Conservation (phyloP, 2,329 filamentous ascomycete species). For the Neonectria ditissima region DNA sequence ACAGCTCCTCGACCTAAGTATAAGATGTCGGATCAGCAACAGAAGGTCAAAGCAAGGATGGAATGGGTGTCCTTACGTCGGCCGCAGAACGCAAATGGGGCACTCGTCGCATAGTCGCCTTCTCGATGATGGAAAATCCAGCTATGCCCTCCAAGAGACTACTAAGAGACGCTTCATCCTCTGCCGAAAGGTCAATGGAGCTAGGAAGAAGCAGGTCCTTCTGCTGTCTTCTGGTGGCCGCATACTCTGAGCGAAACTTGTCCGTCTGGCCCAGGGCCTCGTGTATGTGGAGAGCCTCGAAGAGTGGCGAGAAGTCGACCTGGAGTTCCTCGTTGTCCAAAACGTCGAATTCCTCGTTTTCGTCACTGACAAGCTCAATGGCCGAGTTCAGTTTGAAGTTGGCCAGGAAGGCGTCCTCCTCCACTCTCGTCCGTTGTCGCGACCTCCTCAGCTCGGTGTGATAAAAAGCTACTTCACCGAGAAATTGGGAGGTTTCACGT, state of each 20-base stretch:
- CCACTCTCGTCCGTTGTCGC: conserved; percentile 84
- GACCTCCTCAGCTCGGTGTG: conserved; percentile 90
- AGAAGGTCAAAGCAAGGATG: not conserved
- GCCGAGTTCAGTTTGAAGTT: conserved; percentile 95
- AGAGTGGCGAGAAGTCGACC: conserved; percentile 93
- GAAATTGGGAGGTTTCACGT: conserved; percentile 93
- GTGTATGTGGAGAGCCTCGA: conserved; percentile 96
- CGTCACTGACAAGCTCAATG: conserved; percentile 94
- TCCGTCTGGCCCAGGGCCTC: conserved; percentile 93
- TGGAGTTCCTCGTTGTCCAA: conserved; percentile 95
- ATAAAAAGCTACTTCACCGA: conserved; percentile 96
- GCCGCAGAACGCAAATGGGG: conserved; percentile 84
- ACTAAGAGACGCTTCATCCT: conserved; percentile 88
- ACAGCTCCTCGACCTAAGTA: conserved; percentile 88
- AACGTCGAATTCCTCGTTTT: conserved; percentile 94
- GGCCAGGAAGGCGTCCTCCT: conserved; percentile 78
- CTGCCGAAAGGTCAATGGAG: conserved; percentile 80
- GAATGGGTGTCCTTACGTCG: conserved; percentile 72
- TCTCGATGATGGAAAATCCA: conserved; percentile 96
- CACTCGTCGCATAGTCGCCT: conserved; percentile 88
- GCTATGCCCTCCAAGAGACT: conserved; percentile 93
- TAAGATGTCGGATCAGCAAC: conserved; percentile 18
- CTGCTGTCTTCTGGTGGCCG: conserved; percentile 88
- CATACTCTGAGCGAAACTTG: conserved; percentile 90
- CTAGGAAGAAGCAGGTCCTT: conserved; percentile 89